These are phyloP conservation scores for Rhodamnia argentea DNA, from an alignment of 345 rosid genomes.

Conservation along the genomic window DNA sequence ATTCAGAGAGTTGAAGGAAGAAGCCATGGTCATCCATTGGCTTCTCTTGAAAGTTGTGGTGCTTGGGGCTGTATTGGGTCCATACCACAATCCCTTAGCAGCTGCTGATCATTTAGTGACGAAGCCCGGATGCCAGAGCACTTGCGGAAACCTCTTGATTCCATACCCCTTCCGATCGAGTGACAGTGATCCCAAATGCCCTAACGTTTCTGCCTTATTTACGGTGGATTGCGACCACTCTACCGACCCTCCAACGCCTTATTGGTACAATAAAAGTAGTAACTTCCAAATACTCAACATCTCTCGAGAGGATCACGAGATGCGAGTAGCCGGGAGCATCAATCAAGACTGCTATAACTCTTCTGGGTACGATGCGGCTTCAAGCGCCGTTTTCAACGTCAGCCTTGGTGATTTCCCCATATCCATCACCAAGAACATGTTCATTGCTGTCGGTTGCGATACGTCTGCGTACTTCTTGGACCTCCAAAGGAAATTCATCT, in stretches of 20 bases:
- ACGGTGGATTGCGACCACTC: background rate
- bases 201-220: rapidly evolving
- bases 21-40: background rate
- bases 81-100: background rate
- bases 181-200: background rate
- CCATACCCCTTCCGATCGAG: background rate
- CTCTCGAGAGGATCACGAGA: background rate
- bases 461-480: background rate
- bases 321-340: background rate
- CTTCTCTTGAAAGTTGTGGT: background rate
- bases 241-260: background rate
- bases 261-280: rapidly evolving
- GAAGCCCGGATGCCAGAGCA: background rate
- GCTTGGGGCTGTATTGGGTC: background rate
- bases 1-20: background rate
- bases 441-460: conserved; percentile 1
- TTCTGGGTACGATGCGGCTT: rapidly evolving
- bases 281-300: rapidly evolving
- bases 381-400: rapidly evolving
- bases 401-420: background rate
- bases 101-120: background rate
- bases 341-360: background rate
- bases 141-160: background rate
- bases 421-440: conserved; percentile 1
- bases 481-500: rapidly evolving